Evolutionary conservation across 2,329 filamentous ascomycete genomes (phyloP), one percentile per base, ranked within the genome.

Genomic region (Ophiocordyceps camponoti-saundersi): DNA sequence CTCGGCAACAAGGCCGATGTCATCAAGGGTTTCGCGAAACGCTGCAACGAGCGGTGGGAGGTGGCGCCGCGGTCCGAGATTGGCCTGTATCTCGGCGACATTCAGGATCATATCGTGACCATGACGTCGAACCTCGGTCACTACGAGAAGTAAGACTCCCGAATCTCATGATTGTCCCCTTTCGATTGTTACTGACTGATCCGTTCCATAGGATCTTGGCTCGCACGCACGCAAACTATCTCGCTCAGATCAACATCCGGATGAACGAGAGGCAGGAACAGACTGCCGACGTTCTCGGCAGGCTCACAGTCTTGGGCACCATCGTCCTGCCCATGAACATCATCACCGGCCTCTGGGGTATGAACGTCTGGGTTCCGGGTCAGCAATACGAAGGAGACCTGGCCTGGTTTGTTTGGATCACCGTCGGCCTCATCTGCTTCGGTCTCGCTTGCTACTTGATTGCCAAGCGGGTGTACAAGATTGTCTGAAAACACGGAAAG

Each of bases 321-420:
- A 96, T 98, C 54, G 90, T 98, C 3, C 70, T 98, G 48, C 92
- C 92, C 12, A 95, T 98, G 89, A 98, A 98, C 61, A 94, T 98
- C 60, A 90, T 98, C 57, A 96, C 92, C 2, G 92, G 92, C 54
- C 79, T 96, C 57, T 98, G 90, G 89, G 92, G 90, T 46, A 96
- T 96, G 90, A 98, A 98, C 70, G 85, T 90, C 34, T 87, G 86
- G 71, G 92, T 98, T 0, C 92, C 92, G 0, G 92, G 92, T 2
- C 90, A 96, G 62, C 82, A 90, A 43, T 69, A 80, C 49, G 87
- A 93, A 53, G 73, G 72, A 16, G 83, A 83, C 56, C 65, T 90
- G 46, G 69, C 67, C 22, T 92, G 85, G 85, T 92, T 89, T 61
- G 77, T 72, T 60, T 78, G 71, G 48, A 79, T 82, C 56, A 92